These are phyloP conservation scores for Gardenia jasminoides DNA, from an alignment of 257 asterid species.

Conservation along the genomic window DNA sequence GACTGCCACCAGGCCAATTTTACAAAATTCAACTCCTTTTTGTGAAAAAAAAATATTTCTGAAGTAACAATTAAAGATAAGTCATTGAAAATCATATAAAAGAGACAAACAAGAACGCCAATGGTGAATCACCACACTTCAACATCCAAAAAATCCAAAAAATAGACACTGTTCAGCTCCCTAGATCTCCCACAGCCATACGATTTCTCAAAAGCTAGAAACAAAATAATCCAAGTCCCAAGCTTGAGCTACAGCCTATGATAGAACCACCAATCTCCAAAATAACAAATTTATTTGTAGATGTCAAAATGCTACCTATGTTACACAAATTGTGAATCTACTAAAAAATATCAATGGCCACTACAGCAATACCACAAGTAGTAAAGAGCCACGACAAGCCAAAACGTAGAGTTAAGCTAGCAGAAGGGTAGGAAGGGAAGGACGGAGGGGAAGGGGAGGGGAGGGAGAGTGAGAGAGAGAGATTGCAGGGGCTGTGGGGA, in stretches of 20 bases:
- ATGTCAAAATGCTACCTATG: not conserved
- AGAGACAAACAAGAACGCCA: not conserved
- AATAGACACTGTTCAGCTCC: not conserved
- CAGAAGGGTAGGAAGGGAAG: no score
- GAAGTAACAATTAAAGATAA: not conserved
- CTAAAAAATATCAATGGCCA: not conserved
- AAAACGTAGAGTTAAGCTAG: no score
- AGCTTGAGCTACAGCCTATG: not conserved
- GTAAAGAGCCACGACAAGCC: no score
- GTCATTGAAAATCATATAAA: not conserved
- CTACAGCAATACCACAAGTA: no score
- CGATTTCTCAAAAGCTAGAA: not conserved
- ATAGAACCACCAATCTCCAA: not conserved
- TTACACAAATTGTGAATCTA: not conserved
- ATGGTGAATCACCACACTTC: not conserved
- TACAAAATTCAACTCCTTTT: not conserved
- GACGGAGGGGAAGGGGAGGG: no score
- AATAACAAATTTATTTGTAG: no score
- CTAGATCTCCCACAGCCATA: not conserved
- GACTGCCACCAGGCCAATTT: not conserved
- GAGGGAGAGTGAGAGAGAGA: no score
- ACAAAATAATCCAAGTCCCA: not conserved
- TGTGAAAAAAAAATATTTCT: no score
- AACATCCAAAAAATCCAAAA: not conserved
- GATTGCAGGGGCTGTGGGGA: no score